Conservation (phyloP, 768 basidiomycete genomes). For the Lactarius quietus region DNA sequence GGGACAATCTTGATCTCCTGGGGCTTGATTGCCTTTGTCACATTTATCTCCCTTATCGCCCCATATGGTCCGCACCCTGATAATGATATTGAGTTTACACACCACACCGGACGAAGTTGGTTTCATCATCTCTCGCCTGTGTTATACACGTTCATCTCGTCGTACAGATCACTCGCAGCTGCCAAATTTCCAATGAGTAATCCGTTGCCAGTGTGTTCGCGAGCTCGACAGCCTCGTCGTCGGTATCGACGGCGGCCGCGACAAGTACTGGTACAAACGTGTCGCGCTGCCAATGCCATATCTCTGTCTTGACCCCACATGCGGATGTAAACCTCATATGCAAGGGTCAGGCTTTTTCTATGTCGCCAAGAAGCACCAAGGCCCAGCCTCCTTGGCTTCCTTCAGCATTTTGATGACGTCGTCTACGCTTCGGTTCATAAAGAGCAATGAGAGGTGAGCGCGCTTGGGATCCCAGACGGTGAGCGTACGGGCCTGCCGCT, state of each 20-base stretch:
- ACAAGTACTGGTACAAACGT: slow-evolving; percentile 57
- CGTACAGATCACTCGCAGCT: slow-evolving; percentile 41
- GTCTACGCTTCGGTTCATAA: slow-evolving; percentile 43
- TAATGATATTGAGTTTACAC: no score
- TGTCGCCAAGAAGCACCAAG: slow-evolving; percentile 43
- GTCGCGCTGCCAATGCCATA: slow-evolving; percentile 54
- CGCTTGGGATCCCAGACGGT: slow-evolving; percentile 38
- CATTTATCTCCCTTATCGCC: no score
- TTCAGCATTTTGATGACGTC: slow-evolving; percentile 42
- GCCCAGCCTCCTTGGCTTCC: slow-evolving; percentile 47
- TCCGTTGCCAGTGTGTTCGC: slow-evolving; percentile 54
- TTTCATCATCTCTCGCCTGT: no score
- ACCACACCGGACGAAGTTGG: no score
- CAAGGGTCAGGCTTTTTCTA: slow-evolving; percentile 35
- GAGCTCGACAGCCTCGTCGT: slow-evolving; percentile 53
- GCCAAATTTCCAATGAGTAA: slow-evolving; percentile 51
- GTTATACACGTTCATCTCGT: slow-evolving; percentile 45
- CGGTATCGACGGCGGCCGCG: slow-evolving; percentile 45
- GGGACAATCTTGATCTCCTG: no score
- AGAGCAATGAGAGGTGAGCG: slow-evolving; percentile 39
- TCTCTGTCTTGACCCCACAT: slow-evolving; percentile 46
- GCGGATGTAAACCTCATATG: slow-evolving; percentile 49
- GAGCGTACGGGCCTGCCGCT: slow-evolving; percentile 33
- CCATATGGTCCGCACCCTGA: no score
- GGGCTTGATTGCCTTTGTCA: no score